Percentiles rank a stretch among this genome's conserved stretches.
Conservation (phyloP, 306 rosid genomes). For the Cajanus cajan region DNA sequence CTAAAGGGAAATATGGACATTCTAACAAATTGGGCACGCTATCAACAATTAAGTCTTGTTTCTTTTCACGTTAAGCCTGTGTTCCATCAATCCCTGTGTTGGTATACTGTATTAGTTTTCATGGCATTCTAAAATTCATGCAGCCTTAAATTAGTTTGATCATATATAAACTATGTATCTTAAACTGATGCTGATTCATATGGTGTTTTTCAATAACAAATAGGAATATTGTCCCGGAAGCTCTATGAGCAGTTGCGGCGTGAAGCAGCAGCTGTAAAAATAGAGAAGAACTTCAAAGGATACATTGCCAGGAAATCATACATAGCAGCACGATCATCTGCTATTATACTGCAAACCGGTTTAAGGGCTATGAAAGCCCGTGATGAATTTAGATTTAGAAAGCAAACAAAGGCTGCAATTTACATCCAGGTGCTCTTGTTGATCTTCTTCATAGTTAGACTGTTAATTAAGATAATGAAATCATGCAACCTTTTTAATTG, state of each 20-base stretch:
- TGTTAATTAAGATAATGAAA: conserved; percentile 13
- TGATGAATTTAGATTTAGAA: conserved; percentile 94
- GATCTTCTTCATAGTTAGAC: conserved; percentile 29
- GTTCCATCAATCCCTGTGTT: conserved; percentile 7
- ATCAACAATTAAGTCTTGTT: neutral
- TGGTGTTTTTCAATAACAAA: conserved; percentile 36
- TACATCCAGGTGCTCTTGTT: conserved; percentile 62
- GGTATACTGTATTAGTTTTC: conserved; percentile 13
- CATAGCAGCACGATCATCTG: conserved; percentile 50
- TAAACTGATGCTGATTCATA: conserved; percentile 20
- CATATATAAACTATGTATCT: conserved; percentile 25
- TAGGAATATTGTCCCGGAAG: conserved; percentile 81
- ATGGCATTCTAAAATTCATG: conserved; percentile 24
- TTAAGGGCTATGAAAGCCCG: conserved; percentile 98
- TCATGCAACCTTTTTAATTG: conserved; percentile 5
- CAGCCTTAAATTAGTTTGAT: neutral
- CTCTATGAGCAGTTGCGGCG: conserved; percentile 74
- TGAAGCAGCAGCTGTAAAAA: conserved; percentile 91
- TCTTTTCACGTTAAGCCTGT: conserved; percentile 7
- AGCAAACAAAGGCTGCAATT: conserved; percentile 92
- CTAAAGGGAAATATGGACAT: neutral
- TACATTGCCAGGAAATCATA: conserved; percentile 65
- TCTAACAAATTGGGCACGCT: neutral
- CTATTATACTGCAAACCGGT: conserved; percentile 85
- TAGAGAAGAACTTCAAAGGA: conserved; percentile 78